A percentile compares a stretch with the other conserved stretches of the same genome.
These are phyloP conservation scores for Umbilicus rupestris DNA, from an alignment of 164 flowering plant species.

Conservation along the genomic window DNA sequence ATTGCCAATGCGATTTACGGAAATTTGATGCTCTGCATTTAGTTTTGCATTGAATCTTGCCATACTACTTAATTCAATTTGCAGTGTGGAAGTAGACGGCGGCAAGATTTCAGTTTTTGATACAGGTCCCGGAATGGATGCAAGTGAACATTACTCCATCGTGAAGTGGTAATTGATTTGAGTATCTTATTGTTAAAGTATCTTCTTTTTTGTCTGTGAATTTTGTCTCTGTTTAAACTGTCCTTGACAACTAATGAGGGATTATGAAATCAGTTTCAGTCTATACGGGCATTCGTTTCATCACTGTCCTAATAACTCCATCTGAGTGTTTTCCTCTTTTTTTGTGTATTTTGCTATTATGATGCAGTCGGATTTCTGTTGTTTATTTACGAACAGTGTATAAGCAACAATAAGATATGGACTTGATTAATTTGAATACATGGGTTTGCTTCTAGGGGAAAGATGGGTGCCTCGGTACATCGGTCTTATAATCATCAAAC, in stretches of 20 bases:
- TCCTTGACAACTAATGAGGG: neutral
- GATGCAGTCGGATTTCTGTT: neutral
- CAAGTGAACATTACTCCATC: constrained; percentile 48
- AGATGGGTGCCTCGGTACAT: constrained; percentile 73
- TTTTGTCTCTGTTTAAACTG: neutral
- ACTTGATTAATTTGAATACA: neutral
- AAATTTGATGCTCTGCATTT: neutral
- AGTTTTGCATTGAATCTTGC: neutral
- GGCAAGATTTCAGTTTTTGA: constrained; percentile 46
- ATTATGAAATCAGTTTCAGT: neutral
- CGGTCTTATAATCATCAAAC: constrained; percentile 40
- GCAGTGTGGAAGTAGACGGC: constrained; percentile 43
- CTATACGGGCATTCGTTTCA: neutral
- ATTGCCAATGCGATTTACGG: neutral
- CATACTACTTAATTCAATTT: constrained; percentile 9
- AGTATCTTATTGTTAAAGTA: neutral
- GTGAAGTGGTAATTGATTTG: constrained; percentile 49
- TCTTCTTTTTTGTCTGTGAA: neutral
- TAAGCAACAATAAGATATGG: neutral
- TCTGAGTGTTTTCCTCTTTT: neutral
- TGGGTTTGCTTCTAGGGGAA: constrained; percentile 42
- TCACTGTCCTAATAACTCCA: neutral
- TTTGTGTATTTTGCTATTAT: neutral
- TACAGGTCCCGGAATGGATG: constrained; percentile 85
- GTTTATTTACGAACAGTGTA: neutral